phyloP scores from a whole-genome alignment of 768 basidiomycete genomes.

The Exidia glandulosa region DNA sequence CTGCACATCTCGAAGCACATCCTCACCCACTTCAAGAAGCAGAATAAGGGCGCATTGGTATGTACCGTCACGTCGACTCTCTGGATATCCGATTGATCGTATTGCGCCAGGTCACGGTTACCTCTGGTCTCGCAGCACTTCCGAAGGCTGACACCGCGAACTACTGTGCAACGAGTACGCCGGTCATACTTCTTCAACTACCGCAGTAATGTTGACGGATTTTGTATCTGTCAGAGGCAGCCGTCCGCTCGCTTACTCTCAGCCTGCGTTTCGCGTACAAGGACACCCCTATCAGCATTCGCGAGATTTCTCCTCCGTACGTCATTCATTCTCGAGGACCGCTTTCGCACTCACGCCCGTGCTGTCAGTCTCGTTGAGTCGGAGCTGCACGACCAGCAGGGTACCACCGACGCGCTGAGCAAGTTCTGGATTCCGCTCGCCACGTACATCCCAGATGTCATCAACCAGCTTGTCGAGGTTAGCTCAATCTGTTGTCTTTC shows the following conservation, averaged over 20 bases:
- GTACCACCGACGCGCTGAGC: conserved; percentile 34
- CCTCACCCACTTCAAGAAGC: conserved; percentile 42
- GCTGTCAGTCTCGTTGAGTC: conserved; percentile 45
- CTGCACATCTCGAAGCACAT: conserved; percentile 38
- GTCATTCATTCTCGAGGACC: no score
- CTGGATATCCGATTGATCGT: background rate
- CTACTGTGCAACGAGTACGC: conserved; percentile 38
- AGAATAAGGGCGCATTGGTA: conserved; percentile 26
- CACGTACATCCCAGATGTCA: conserved; percentile 22
- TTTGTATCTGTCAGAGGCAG: background rate
- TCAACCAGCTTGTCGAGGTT: background rate
- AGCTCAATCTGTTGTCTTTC: background rate
- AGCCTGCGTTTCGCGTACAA: conserved; percentile 35
- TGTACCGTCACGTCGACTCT: conserved; percentile 5
- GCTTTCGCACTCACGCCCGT: no score
- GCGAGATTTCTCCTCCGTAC: conserved; percentile 52
- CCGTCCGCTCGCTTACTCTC: conserved; percentile 22
- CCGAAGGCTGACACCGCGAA: conserved; percentile 33
- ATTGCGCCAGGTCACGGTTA: conserved; percentile 21
- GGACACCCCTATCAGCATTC: conserved; percentile 39
- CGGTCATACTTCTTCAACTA: background rate
- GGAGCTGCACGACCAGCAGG: conserved; percentile 49
- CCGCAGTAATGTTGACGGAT: background rate
- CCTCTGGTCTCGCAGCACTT: conserved; percentile 39
- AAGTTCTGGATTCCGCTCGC: conserved; percentile 46